Conservation (phyloP, 352 stramenopile genomes). For the Phytophthora vignae region DNA sequence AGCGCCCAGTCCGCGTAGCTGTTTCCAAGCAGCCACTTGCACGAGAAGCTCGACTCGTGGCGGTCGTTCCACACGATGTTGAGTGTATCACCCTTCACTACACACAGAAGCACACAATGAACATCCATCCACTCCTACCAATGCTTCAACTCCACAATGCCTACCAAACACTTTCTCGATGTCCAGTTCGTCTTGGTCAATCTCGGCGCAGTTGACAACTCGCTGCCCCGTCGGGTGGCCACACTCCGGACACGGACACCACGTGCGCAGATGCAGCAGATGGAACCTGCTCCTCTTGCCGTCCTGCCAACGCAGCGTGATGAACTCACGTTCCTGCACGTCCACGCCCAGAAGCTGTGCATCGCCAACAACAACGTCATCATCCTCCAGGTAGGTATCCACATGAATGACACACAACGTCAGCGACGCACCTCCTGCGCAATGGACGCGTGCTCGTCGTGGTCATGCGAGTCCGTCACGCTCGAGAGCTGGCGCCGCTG, state of each 20-base stretch:
- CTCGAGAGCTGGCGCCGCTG: conserved; percentile 29
- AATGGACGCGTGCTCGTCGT: conserved; percentile 31
- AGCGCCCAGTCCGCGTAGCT: conserved; percentile 73
- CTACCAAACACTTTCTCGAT: conserved; percentile 82
- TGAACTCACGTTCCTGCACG: conserved; percentile 75
- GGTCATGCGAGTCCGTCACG: conserved; percentile 12
- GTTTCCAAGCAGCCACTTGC: conserved; percentile 79
- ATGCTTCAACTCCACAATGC: conserved; percentile 4
- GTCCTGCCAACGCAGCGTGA: conserved; percentile 83
- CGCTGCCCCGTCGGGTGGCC: conserved; percentile 81
- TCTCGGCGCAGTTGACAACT: conserved; percentile 80
- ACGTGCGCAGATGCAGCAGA: conserved; percentile 78
- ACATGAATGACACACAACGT: background rate
- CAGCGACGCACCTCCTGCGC: conserved; percentile 29
- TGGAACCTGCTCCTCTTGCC: conserved; percentile 76
- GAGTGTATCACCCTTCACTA: conserved; percentile 76
- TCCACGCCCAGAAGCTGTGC: conserved; percentile 71
- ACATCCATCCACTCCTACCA: background rate
- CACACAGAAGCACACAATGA: conserved; percentile 3
- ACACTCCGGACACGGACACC: conserved; percentile 76
- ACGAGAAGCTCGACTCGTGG: conserved; percentile 76
- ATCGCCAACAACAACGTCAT: conserved; percentile 1
- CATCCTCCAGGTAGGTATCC: background rate
- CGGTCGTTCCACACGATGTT: conserved; percentile 77
- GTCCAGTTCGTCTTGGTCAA: conserved; percentile 56